Evolutionary conservation across 176 grass and related monocot species (phyloP).

Genomic region (Oryza brachyantha): DNA sequence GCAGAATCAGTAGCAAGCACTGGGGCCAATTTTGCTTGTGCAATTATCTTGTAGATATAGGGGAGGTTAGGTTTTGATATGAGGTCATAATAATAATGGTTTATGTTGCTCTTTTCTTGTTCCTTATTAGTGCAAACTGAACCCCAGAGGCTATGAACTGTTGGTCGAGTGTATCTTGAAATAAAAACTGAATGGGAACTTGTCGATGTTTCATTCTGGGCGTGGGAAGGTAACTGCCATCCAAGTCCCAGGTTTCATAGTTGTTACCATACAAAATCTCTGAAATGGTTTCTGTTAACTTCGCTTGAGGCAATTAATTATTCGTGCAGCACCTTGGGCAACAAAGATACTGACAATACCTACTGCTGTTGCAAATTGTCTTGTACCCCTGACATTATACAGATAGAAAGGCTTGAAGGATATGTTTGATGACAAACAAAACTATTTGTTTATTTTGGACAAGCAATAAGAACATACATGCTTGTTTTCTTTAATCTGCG

Average conservation of each 20-base stretch:
- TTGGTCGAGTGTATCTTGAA: conserved; percentile 39
- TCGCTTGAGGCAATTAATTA: neutral
- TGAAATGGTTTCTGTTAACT: neutral
- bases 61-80: conserved; percentile 29
- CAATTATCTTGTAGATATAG: conserved; percentile 48
- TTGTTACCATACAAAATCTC: neutral
- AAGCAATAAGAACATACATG: neutral
- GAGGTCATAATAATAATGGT: conserved; percentile 33
- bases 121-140: conserved; percentile 26
- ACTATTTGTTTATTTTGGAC: too few species aligned
- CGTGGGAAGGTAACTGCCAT: neutral
- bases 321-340: neutral
- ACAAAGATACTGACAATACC: too few species aligned
- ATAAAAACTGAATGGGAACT: conserved; percentile 40
- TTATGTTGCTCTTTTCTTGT: conserved; percentile 33
- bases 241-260: neutral
- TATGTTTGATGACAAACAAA: too few species aligned
- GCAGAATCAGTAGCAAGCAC: conserved; percentile 43
- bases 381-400: too few species aligned
- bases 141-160: conserved; percentile 14
- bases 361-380: too few species aligned
- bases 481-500: too few species aligned
- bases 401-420: neutral
- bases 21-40: conserved; percentile 49
- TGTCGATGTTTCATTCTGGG: conserved; percentile 7